These are phyloP conservation scores for Scutellaria baicalensis DNA, from an alignment of 257 asterid species.

Conservation along the genomic window DNA sequence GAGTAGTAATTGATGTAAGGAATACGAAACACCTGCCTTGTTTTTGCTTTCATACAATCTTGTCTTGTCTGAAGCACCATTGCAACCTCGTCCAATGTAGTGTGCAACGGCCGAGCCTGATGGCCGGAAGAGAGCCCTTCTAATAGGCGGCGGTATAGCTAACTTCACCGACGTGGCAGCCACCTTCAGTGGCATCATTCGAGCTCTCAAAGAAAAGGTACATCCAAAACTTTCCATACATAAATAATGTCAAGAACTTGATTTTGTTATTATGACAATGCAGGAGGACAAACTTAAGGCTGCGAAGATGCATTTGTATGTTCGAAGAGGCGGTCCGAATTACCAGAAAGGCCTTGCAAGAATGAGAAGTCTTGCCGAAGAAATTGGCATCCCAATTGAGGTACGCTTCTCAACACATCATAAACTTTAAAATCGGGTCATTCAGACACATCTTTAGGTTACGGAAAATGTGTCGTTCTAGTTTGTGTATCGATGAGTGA, in stretches of 20 bases:
- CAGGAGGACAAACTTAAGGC: constrained; percentile 95
- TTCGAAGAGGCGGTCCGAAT: constrained; percentile 95
- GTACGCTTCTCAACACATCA: constrained; percentile 24
- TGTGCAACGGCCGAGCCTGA: constrained; percentile 96
- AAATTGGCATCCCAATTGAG: constrained; percentile 93
- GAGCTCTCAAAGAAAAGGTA: constrained; percentile 91
- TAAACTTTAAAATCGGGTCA: too few species aligned
- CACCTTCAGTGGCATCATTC: constrained; percentile 83
- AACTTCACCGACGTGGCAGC: constrained; percentile 96
- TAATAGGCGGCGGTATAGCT: constrained; percentile 93
- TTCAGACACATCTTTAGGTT: too few species aligned
- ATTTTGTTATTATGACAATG: background rate
- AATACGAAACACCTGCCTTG: background rate
- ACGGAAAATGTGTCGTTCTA: too few species aligned
- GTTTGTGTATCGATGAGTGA: too few species aligned
- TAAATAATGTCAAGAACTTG: background rate
- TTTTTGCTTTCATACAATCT: constrained; percentile 26
- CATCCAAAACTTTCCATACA: background rate
- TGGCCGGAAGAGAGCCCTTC: constrained; percentile 82
- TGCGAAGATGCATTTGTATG: constrained; percentile 73
- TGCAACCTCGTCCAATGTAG: background rate
- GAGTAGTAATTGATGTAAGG: constrained; percentile 92
- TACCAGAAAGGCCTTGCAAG: constrained; percentile 86
- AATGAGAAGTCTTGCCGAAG: constrained; percentile 85
- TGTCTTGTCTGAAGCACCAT: too few species aligned